phyloP scores from a whole-genome alignment of 805 yeast genomes.

The Scheffersomyces lignosus region DNA sequence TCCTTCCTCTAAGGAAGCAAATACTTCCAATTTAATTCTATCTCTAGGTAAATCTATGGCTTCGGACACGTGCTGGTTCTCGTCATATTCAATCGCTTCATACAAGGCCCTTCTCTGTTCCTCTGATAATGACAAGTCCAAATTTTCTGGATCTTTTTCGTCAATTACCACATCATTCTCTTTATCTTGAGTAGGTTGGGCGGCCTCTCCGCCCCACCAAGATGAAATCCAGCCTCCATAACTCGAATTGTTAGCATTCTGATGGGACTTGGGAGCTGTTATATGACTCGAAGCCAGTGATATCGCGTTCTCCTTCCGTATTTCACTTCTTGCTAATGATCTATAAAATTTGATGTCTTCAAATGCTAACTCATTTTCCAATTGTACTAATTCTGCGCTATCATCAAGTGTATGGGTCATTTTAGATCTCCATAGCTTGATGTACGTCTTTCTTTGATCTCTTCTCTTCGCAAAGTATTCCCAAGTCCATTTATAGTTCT shows the following conservation, averaged over 20 bases:
- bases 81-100: slow-evolving; percentile 91
- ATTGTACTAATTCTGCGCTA: slow-evolving; percentile 39
- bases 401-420: slow-evolving; percentile 36
- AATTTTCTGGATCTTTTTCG: slow-evolving; percentile 28
- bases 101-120: slow-evolving; percentile 88
- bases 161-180: slow-evolving; percentile 13
- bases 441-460: slow-evolving; percentile 69
- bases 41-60: slow-evolving; percentile 72
- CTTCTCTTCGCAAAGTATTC: slow-evolving; percentile 68
- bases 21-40: slow-evolving; percentile 62
- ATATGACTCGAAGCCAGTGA: not conserved
- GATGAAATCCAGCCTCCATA: slow-evolving; percentile 66
- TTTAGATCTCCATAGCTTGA: slow-evolving; percentile 63
- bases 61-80: slow-evolving; percentile 49
- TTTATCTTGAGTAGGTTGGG: slow-evolving; percentile 16
- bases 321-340: slow-evolving; percentile 68
- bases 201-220: slow-evolving; percentile 65
- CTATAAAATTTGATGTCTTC: slow-evolving; percentile 88
- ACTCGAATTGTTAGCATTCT: not conserved
- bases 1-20: slow-evolving; percentile 72
- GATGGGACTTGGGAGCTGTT: slow-evolving; percentile 1
- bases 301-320: slow-evolving; percentile 51
- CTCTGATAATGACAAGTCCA: slow-evolving; percentile 55
- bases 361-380: slow-evolving; percentile 62
- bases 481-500: slow-evolving; percentile 87